Conservation (phyloP, 116 monocot genomes). For the Trichopus zeylanicus region DNA sequence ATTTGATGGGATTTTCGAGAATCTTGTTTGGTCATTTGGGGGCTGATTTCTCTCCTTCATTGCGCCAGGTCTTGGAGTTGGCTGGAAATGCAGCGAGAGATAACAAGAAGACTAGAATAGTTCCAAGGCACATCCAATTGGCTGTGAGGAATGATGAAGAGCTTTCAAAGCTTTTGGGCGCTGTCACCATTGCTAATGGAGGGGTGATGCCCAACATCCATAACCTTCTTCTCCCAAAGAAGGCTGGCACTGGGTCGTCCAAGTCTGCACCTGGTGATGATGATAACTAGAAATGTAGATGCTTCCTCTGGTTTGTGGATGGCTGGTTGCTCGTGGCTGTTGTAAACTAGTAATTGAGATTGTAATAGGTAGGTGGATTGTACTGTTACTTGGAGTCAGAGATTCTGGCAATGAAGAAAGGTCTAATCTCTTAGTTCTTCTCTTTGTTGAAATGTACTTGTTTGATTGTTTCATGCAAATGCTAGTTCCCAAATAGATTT, state of each 20-base stretch:
- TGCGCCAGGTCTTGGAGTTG: conserved; percentile 30
- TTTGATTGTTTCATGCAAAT: too few relatives aligned
- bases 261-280: conserved; percentile 14
- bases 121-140: conserved; percentile 37
- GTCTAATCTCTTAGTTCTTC: too few relatives aligned
- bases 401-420: too few relatives aligned
- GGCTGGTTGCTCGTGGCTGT: too few relatives aligned
- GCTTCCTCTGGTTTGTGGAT: too few relatives aligned
- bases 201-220: conserved; percentile 45
- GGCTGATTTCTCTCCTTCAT: background rate
- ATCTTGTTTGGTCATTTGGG: background rate
- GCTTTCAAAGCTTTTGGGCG: conserved; percentile 30
- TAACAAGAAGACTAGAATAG: conserved; percentile 42
- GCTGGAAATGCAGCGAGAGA: conserved; percentile 41
- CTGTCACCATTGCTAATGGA: conserved; percentile 37
- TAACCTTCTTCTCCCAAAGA: conserved; percentile 30
- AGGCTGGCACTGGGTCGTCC: conserved; percentile 13
- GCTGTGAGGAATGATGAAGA: conserved; percentile 45
- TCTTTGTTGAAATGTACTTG: too few relatives aligned
- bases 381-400: too few relatives aligned
- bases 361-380: too few relatives aligned
- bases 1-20: background rate
- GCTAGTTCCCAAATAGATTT: too few relatives aligned
- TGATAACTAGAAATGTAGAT: conserved; percentile 11
- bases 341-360: too few relatives aligned